Evolutionary conservation across 2,329 filamentous ascomycete genomes (phyloP).

Genomic region (Aspergillus sp.): DNA sequence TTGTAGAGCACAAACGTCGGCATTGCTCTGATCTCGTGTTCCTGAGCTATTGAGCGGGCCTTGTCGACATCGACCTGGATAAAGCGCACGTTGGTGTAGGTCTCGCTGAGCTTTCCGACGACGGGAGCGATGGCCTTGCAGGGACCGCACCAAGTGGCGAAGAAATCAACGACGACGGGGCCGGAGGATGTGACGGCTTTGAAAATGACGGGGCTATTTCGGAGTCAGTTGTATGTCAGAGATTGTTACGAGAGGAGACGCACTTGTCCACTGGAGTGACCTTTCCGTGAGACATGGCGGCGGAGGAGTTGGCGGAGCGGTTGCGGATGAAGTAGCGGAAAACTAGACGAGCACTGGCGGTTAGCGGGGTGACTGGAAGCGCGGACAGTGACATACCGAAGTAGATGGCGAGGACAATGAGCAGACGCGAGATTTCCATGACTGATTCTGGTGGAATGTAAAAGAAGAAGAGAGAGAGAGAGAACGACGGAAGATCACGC

Average conservation of each 20-base stretch:
- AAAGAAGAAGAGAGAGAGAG: too few species aligned
- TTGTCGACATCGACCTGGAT: constrained; percentile 58
- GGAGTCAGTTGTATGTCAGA: background rate
- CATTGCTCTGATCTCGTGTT: constrained; percentile 52
- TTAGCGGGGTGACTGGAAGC: background rate
- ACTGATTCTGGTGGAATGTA: background rate
- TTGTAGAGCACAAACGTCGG: constrained; percentile 44
- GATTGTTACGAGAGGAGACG: background rate
- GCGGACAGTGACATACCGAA: constrained; percentile 8
- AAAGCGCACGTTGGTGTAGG: constrained; percentile 52
- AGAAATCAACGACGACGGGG: constrained; percentile 56
- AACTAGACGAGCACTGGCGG: background rate
- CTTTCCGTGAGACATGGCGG: constrained; percentile 36
- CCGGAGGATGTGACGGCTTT: constrained; percentile 49
- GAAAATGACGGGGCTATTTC: constrained; percentile 58
- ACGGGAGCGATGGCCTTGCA: constrained; percentile 56
- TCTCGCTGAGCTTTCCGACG: constrained; percentile 52
- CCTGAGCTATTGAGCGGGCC: constrained; percentile 49
- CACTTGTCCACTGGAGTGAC: constrained; percentile 40
- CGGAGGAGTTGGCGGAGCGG: constrained; percentile 12
- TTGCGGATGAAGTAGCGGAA: constrained; percentile 17
- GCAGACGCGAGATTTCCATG: constrained; percentile 16
- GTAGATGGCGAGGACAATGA: constrained; percentile 16
- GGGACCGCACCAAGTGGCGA: constrained; percentile 58
- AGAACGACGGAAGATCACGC: too few species aligned